Evolutionary conservation across 148 eudicot species (phyloP).

Genomic region (Rhododendron vialii): DNA sequence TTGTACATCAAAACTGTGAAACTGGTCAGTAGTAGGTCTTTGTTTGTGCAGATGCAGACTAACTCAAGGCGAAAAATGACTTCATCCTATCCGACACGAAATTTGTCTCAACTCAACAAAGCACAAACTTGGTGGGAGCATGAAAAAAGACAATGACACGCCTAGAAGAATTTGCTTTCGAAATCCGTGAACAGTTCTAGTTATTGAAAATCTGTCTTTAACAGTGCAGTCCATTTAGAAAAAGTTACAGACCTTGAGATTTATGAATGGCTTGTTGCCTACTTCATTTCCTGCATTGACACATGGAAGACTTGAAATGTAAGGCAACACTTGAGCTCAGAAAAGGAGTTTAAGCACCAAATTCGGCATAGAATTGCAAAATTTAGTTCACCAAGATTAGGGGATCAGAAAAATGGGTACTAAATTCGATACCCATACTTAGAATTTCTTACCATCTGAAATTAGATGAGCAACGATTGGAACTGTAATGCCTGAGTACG

Average conservation of each 20-base stretch:
- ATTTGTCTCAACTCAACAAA: background rate
- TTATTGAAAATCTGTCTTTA: background rate
- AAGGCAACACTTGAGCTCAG: background rate
- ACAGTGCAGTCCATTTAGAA: background rate
- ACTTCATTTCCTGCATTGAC: slow-evolving; percentile 42
- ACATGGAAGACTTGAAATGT: background rate
- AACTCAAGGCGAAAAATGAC: background rate
- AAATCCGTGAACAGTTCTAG: background rate
- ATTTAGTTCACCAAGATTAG: background rate
- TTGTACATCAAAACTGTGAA: background rate
- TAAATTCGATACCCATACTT: background rate
- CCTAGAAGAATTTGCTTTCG: background rate
- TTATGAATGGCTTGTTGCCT: slow-evolving; percentile 30
- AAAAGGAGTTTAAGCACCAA: background rate
- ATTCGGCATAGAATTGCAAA: background rate
- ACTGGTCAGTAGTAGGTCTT: background rate
- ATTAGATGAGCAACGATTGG: slow-evolving; percentile 9
- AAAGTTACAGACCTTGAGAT: slow-evolving; percentile 38
- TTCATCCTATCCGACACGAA: background rate
- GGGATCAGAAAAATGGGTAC: background rate
- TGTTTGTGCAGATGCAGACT: background rate
- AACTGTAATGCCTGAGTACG: slow-evolving; percentile 13
- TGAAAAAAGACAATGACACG: background rate
- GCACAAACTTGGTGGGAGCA: background rate
- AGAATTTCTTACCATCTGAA: background rate